Conservation (phyloP, 2,329 filamentous ascomycete species). For the Penicillium sp. region DNA sequence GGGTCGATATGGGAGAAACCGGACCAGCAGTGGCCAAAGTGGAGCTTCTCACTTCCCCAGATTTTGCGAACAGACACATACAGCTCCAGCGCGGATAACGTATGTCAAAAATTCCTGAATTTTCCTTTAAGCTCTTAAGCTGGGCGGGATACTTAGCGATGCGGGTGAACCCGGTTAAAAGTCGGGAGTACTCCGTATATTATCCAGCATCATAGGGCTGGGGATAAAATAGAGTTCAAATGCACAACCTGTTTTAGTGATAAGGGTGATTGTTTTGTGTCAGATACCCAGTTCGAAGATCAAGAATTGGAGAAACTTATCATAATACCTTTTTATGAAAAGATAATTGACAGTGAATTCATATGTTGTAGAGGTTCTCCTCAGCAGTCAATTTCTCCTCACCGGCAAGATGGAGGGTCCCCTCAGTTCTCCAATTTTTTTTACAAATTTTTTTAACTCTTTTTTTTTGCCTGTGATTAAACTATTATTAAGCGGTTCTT, state of each 20-base stretch:
- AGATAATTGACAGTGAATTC: background rate
- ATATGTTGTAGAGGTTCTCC: conserved; percentile 9
- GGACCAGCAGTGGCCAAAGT: conserved; percentile 1
- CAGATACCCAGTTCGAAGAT: too few relatives aligned
- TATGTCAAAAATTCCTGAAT: background rate
- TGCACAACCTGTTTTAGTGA: too few relatives aligned
- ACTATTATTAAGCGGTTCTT: background rate
- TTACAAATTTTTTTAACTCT: conserved; percentile 1
- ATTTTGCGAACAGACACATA: background rate
- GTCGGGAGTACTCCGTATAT: background rate
- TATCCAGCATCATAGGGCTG: too few relatives aligned
- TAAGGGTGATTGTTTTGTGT: too few relatives aligned
- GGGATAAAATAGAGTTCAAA: too few relatives aligned
- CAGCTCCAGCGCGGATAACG: background rate
- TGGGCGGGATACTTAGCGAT: background rate
- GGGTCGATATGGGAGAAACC: background rate
- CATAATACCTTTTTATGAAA: too few relatives aligned
- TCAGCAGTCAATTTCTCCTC: conserved; percentile 27
- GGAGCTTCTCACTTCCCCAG: conserved; percentile 8
- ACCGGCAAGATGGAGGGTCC: conserved; percentile 16
- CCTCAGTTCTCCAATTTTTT: conserved; percentile 26
- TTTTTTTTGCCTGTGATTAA: conserved; percentile 3
- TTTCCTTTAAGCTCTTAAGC: background rate
- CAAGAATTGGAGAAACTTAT: too few relatives aligned
- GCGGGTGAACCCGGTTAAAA: conserved; percentile 3